Conservation (phyloP, 305 asterid genomes). For the Fraxinus sp. region DNA sequence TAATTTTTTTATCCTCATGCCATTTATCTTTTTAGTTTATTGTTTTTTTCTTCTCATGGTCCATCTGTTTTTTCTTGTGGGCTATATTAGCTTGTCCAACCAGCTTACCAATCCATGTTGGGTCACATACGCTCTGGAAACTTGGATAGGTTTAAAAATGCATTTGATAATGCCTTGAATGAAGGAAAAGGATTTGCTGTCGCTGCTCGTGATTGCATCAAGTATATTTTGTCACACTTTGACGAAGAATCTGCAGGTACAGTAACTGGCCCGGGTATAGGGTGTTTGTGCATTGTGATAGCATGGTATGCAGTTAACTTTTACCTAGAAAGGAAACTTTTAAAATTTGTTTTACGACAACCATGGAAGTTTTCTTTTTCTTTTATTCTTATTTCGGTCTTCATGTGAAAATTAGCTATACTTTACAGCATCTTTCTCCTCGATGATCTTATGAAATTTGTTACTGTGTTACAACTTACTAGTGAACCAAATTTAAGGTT, state of each 20-base stretch:
- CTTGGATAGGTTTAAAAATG: slow-evolving; percentile 68
- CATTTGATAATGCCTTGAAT: slow-evolving; percentile 65
- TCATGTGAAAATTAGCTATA: slow-evolving; percentile 9
- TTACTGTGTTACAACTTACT: neutral
- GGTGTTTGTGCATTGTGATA: slow-evolving; percentile 16
- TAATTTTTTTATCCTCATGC: neutral
- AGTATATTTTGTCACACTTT: slow-evolving; percentile 47
- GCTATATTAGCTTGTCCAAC: slow-evolving; percentile 83
- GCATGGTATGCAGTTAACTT: slow-evolving; percentile 15
- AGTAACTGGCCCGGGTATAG: neutral
- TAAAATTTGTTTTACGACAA: neutral
- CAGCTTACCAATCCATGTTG: slow-evolving; percentile 82
- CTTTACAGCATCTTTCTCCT: slow-evolving; percentile 18
- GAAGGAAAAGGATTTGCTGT: slow-evolving; percentile 83
- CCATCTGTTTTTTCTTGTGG: slow-evolving; percentile 4
- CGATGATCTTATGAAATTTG: slow-evolving; percentile 14
- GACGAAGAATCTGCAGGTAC: slow-evolving; percentile 78
- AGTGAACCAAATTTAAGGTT: slow-evolving; percentile 6
- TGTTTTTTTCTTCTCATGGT: slow-evolving; percentile 11
- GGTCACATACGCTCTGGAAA: slow-evolving; percentile 86
- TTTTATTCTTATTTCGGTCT: neutral
- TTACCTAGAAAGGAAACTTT: slow-evolving; percentile 14
- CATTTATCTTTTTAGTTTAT: neutral
- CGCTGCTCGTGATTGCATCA: slow-evolving; percentile 74
- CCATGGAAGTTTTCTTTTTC: neutral